Evolutionary conservation across 179 eudicot genomes (phyloP).

Genomic region (Beta corolliflora): DNA sequence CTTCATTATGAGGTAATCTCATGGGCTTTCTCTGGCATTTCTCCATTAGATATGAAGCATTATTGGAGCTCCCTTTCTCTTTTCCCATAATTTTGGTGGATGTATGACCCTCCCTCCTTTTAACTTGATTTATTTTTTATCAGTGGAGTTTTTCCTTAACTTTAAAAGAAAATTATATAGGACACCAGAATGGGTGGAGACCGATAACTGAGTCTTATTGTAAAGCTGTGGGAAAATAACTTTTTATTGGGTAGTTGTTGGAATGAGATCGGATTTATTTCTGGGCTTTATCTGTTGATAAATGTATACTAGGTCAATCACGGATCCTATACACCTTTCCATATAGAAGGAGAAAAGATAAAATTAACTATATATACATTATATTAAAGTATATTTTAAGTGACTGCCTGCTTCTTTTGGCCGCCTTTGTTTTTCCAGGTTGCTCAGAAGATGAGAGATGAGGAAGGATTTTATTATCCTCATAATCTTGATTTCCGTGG

Average conservation of each 20-base stretch:
- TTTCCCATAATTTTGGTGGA: no score
- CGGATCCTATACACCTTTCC: background rate
- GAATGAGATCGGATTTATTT: background rate
- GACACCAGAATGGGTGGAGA: background rate
- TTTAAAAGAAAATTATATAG: background rate
- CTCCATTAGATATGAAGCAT: no score
- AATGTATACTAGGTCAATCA: background rate
- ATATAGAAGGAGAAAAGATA: background rate
- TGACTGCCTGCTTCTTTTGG: slow-evolving; percentile 19
- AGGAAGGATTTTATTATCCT: slow-evolving; percentile 92
- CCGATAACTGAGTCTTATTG: background rate
- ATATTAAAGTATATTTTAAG: background rate
- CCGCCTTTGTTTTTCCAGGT: slow-evolving; percentile 52
- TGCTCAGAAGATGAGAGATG: slow-evolving; percentile 83
- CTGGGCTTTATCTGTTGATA: background rate
- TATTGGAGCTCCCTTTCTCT: no score
- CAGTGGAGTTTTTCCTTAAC: no score
- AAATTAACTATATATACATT: background rate
- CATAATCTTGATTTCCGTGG: slow-evolving; percentile 92
- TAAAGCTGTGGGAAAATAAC: background rate
- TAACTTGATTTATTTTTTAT: background rate
- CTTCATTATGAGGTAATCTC: no score
- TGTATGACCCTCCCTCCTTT: background rate
- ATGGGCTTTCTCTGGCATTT: no score
- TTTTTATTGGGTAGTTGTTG: background rate